phyloP scores from a whole-genome alignment of 148 eudicot genomes.

The Agrostemma githago region DNA sequence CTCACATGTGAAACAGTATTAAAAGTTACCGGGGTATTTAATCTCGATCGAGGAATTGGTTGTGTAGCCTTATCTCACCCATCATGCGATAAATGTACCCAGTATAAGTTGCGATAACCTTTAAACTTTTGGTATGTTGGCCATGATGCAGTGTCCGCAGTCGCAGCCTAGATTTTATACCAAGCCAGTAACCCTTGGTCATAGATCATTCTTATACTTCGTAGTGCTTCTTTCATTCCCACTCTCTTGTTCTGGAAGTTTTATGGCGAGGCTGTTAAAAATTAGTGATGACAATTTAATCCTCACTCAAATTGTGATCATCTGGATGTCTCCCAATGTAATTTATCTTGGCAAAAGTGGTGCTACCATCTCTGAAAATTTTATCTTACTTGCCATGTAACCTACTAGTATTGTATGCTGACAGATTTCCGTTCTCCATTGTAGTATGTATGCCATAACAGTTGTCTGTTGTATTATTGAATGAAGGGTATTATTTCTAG shows the following conservation, averaged over 20 bases:
- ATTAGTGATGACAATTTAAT: neutral
- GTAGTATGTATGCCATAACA: constrained; percentile 2
- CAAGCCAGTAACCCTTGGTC: neutral
- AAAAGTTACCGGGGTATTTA: neutral
- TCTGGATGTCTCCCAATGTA: neutral
- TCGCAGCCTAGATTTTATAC: neutral
- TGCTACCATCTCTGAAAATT: neutral
- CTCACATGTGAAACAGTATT: neutral
- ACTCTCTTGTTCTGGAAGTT: neutral
- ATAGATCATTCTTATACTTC: neutral
- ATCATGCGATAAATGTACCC: neutral
- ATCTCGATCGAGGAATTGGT: neutral
- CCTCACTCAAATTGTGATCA: neutral
- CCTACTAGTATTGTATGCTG: neutral
- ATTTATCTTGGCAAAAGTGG: neutral
- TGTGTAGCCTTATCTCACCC: neutral
- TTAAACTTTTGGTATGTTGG: neutral
- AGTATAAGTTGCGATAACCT: neutral
- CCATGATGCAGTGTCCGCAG: neutral
- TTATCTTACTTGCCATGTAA: neutral
- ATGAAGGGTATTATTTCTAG: constrained; percentile 63
- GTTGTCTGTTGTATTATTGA: constrained; percentile 22
- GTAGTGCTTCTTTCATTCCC: neutral
- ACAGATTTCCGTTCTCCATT: neutral
- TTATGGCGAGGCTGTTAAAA: constrained; percentile 1